phyloP scores from a whole-genome alignment of 148 eudicot genomes.

The Polygonum aviculare region DNA sequence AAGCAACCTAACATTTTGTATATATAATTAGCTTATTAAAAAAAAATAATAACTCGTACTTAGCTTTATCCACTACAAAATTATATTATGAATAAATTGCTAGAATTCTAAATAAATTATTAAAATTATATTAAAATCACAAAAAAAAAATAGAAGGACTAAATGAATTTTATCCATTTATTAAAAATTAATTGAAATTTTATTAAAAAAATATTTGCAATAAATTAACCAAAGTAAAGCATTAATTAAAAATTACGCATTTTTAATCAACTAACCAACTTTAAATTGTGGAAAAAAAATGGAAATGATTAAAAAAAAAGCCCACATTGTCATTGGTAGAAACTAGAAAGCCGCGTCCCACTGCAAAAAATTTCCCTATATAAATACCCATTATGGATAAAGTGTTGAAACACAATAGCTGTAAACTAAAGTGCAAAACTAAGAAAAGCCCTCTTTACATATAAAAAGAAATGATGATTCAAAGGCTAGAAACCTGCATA shows the following conservation, averaged over 20 bases:
- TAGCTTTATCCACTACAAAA: background rate
- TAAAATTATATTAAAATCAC: no score
- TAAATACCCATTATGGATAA: background rate
- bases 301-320: background rate
- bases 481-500: constrained; percentile 4
- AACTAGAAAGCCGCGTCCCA: background rate
- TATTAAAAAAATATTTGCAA: no score
- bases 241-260: background rate
- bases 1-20: background rate
- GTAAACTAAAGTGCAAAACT: background rate
- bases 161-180: no score
- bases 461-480: background rate
- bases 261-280: background rate
- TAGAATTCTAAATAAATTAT: background rate
- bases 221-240: no score
- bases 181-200: no score
- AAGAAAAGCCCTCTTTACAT: background rate
- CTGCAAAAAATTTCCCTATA: background rate
- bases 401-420: background rate
- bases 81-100: background rate
- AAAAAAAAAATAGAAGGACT: no score
- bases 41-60: no score
- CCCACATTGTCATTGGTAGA: background rate
- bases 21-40: background rate
- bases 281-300: background rate